Conservation (phyloP, 495 filamentous ascomycete species). For the Pseudomonodictys pantanalensis region DNA sequence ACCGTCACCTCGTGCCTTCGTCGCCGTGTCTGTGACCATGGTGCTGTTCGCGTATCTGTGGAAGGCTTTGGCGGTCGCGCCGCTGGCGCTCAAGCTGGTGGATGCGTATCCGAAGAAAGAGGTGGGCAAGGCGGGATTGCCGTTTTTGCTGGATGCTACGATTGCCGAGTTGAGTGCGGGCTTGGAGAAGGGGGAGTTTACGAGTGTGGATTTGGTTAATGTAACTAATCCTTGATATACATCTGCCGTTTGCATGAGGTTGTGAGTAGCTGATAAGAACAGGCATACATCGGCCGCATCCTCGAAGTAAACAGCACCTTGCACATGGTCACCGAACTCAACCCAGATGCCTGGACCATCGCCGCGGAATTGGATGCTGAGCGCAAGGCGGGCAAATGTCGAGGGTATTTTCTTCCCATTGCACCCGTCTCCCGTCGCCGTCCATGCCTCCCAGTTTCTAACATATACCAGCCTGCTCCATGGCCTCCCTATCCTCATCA, state of each 20-base stretch:
- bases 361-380: slow-evolving; percentile 53
- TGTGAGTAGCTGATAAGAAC: slow-evolving; percentile 7
- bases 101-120: not conserved
- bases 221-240: slow-evolving; percentile 20
- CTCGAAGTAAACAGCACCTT: slow-evolving; percentile 52
- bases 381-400: slow-evolving; percentile 45
- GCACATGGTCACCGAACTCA: slow-evolving; percentile 54
- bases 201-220: slow-evolving; percentile 58
- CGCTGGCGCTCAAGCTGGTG: not conserved
- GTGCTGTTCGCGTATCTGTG: not conserved
- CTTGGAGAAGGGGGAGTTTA: slow-evolving; percentile 51
- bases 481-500: slow-evolving; percentile 66
- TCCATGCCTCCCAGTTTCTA: not conserved
- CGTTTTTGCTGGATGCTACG: slow-evolving; percentile 50
- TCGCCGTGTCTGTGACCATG: not conserved
- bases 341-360: slow-evolving; percentile 55
- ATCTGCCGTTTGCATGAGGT: not conserved
- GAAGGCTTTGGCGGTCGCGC: not conserved
- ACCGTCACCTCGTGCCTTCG: not conserved
- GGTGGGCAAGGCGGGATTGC: slow-evolving; percentile 32
- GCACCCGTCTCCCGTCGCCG: not conserved
- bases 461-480: slow-evolving; percentile 51
- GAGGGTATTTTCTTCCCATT: slow-evolving; percentile 38
- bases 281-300: slow-evolving; percentile 55
- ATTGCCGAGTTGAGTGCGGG: slow-evolving; percentile 53